Evolutionary conservation across 225 moss, liverwort and hornwort genomes (phyloP).

Genomic region (Antitrichia curtipendula): DNA sequence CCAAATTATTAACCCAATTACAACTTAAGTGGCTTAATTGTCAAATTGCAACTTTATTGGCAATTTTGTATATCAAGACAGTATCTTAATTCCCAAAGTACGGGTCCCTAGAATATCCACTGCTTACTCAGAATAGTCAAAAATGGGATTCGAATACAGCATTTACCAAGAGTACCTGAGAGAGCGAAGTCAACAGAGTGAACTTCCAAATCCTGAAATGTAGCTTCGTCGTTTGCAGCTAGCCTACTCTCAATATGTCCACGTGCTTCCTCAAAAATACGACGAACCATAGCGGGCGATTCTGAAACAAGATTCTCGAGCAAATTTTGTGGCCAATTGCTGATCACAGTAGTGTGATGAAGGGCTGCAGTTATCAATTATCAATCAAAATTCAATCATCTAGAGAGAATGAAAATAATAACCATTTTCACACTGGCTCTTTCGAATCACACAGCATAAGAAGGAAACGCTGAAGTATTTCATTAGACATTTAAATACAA

Average conservation of each 20-base stretch:
- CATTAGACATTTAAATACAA: neutral
- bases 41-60: neutral
- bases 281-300: constrained; percentile 16
- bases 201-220: neutral
- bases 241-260: neutral
- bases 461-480: neutral
- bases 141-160: neutral
- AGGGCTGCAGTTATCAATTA: constrained; percentile 14
- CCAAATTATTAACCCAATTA: neutral
- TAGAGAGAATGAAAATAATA: neutral
- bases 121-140: neutral
- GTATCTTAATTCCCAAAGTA: neutral
- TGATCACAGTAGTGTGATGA: neutral
- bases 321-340: constrained; percentile 28
- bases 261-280: constrained; percentile 21
- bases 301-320: constrained; percentile 14
- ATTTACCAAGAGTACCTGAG: constrained; percentile 5
- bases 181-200: neutral
- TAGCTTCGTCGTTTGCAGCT: neutral
- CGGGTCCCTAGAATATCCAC: neutral
- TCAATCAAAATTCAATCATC: neutral
- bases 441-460: neutral
- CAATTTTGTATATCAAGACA: neutral
- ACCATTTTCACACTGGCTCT: neutral
- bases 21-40: neutral